Evolutionary conservation across 2,329 filamentous ascomycete species (phyloP), one percentile per base, ranked within the genome.

Genomic region (Ambrosiella xylebori): DNA sequence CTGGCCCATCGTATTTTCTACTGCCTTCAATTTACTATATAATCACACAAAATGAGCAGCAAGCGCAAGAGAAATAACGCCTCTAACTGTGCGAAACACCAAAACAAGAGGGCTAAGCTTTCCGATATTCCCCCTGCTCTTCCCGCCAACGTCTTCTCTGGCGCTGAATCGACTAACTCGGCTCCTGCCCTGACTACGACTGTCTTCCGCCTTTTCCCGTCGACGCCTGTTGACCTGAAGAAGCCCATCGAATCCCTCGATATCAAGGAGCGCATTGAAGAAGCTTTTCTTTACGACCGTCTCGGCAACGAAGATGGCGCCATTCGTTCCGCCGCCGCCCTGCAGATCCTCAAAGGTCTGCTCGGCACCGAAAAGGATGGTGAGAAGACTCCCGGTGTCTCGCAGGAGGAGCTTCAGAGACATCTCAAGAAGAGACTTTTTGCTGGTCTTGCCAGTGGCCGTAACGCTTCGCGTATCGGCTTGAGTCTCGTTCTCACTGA

Each of bases 401-500:
- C 73, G 2, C 79, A 83, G 65, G 64, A 71, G 1, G 75, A 79
- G 1, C 70, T 84, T 12, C 68, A 75, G 63, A 72, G 79, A 60
- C 81, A 84, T 64, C 70, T 84, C 37, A 78, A 81, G 62, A 79
- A 79, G 66, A 78, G 85, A 35, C 74, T 98, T 41, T 88, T 96
- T 68, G 82, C 87, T 57, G 93, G 93, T 45, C 80, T 97, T 15
- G 89, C 90, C 61, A 96, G 89, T 68, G 85, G 88, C 57, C 83
- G 88, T 59, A 95, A 95, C 71, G 88, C 87, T 11, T 88, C 91
- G 15, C 79, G 93, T 35, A 73, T 93, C 55, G 93, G 93, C 2
- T 96, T 95, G 68, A 95, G 88, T 57, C 76, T 96, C 58, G 91
- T 91, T 0, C 73, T 97, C 63, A 85, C 89, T 0, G 90, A 96